These are phyloP conservation scores for Aspergillus tanneri DNA, from an alignment of 2,329 filamentous ascomycete genomes.

Conservation along the genomic window DNA sequence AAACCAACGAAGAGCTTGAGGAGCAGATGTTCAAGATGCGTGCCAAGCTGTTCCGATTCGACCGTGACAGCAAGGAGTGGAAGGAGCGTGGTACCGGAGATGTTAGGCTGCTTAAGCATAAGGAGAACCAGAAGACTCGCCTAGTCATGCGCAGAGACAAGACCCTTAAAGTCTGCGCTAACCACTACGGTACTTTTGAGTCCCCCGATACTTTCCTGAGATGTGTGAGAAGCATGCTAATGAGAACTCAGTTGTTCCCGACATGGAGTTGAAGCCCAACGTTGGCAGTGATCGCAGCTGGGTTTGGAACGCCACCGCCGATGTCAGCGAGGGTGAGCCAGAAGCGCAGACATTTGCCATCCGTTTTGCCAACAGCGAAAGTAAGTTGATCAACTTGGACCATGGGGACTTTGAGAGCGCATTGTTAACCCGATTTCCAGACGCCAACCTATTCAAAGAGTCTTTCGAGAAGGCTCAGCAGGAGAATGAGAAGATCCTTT, in stretches of 20 bases:
- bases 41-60: constrained; percentile 98
- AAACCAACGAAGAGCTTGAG: constrained; percentile 98
- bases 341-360: constrained; percentile 96
- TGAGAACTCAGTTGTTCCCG: constrained; percentile 71
- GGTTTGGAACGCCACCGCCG: constrained; percentile 98
- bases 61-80: constrained; percentile 90
- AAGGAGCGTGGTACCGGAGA: constrained; percentile 98
- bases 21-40: constrained; percentile 99
- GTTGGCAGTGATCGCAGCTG: constrained; percentile 97
- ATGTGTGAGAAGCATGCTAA: constrained; percentile 17
- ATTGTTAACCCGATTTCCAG: constrained; percentile 48
- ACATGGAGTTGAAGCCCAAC: constrained; percentile 98
- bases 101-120: constrained; percentile 95
- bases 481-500: constrained; percentile 88
- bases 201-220: background rate
- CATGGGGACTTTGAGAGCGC: background rate
- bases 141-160: constrained; percentile 99
- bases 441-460: constrained; percentile 97
- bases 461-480: constrained; percentile 95
- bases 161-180: constrained; percentile 99
- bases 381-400: constrained; percentile 56
- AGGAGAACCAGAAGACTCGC: constrained; percentile 96
- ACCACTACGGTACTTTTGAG: constrained; percentile 80
- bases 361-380: constrained; percentile 95
- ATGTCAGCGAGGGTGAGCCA: constrained; percentile 96